These are phyloP conservation scores for Artomyces pyxidatus DNA, from an alignment of 768 basidiomycete species.

Conservation along the genomic window DNA sequence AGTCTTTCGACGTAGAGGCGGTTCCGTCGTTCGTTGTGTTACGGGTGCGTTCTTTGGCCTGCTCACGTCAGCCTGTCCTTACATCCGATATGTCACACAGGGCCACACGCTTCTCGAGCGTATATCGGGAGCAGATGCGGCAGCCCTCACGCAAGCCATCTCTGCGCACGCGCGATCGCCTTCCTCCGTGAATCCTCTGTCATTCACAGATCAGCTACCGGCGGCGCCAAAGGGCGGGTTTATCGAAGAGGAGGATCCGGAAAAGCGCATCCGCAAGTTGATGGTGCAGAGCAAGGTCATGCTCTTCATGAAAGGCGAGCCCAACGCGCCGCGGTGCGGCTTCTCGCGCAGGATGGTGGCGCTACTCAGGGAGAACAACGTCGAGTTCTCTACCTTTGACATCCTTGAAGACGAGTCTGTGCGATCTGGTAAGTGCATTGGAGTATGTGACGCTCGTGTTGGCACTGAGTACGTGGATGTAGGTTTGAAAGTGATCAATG, in stretches of 20 bases:
- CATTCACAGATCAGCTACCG: constrained; percentile 38
- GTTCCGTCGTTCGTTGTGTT: constrained; percentile 85
- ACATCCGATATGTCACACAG: constrained; percentile 30
- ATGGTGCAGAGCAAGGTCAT: constrained; percentile 66
- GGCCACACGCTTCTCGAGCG: constrained; percentile 81
- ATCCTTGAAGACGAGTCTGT: constrained; percentile 52
- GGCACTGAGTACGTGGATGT: constrained; percentile 13
- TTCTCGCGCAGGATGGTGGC: constrained; percentile 52
- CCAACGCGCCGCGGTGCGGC: constrained; percentile 53
- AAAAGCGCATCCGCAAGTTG: constrained; percentile 57
- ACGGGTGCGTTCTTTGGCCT: constrained; percentile 38
- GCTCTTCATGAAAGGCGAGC: constrained; percentile 61
- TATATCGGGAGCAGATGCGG: constrained; percentile 74
- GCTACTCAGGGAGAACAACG: constrained; percentile 37
- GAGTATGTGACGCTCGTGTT: background rate
- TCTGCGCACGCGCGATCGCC: constrained; percentile 40
- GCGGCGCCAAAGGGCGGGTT: constrained; percentile 20
- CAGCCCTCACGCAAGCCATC: constrained; percentile 51
- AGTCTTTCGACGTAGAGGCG: constrained; percentile 85
- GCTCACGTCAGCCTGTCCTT: background rate
- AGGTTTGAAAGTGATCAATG: constrained; percentile 51
- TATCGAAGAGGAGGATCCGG: constrained; percentile 55
- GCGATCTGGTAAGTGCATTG: constrained; percentile 29
- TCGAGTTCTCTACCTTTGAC: constrained; percentile 50
- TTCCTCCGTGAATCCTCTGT: constrained; percentile 31